phyloP scores from a whole-genome alignment of 139 green algal genomes.

The Penium margaritaceum region DNA sequence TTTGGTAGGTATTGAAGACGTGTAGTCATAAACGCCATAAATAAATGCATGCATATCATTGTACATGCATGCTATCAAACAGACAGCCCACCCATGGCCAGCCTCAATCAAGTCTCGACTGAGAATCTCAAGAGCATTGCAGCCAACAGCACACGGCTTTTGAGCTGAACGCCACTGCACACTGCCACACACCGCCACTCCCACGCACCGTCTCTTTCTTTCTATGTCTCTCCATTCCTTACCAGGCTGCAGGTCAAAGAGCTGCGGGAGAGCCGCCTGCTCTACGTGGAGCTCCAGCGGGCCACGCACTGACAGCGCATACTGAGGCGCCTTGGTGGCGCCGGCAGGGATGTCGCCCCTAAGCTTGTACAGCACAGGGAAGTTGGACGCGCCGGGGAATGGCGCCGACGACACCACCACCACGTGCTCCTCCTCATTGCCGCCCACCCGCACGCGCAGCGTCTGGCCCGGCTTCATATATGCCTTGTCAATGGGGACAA shows the following conservation, averaged over 20 bases:
- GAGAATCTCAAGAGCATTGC: no score
- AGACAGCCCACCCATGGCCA: no score
- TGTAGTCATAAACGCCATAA: no score
- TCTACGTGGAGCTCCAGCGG: constrained; percentile 40
- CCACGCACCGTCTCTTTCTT: no score
- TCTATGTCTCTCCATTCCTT: no score
- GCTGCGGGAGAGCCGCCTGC: neutral
- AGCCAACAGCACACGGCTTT: no score
- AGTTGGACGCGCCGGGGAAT: constrained; percentile 15
- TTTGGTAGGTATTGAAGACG: no score
- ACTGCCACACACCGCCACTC: no score
- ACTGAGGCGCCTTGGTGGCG: constrained; percentile 40
- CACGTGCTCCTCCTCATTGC: neutral
- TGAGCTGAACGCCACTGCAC: no score
- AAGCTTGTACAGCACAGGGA: constrained; percentile 36
- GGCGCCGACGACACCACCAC: constrained; percentile 14
- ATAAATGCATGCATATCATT: no score
- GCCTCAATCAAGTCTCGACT: no score
- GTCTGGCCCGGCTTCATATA: constrained; percentile 39
- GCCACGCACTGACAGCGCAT: constrained; percentile 35
- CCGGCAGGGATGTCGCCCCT: constrained; percentile 44
- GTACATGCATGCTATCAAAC: no score
- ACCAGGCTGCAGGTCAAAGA: constrained; percentile 36
- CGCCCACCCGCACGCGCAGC: constrained; percentile 7
- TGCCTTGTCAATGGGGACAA: constrained; percentile 36